Evolutionary conservation across 306 rosid genomes (phyloP).

Genomic region (Oemleria cerasiformis): DNA sequence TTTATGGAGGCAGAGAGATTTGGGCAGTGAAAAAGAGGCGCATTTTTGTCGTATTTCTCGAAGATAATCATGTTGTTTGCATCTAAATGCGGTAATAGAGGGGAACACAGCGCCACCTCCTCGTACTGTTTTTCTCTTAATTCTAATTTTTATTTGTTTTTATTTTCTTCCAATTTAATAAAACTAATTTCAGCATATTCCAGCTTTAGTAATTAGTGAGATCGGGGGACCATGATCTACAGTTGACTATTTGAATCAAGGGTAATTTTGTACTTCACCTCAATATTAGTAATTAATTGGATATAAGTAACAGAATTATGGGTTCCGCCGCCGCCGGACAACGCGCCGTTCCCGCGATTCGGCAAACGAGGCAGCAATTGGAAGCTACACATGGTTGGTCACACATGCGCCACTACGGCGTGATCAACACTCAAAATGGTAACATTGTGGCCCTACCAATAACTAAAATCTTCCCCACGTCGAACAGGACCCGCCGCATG

Average conservation of each 20-base stretch:
- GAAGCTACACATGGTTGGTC: no score
- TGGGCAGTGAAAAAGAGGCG: slow-evolving; percentile 59
- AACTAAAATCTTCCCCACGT: neutral
- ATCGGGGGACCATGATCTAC: neutral
- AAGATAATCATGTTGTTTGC: slow-evolving; percentile 39
- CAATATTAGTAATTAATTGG: neutral
- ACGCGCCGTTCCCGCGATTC: neutral
- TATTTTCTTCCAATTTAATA: neutral
- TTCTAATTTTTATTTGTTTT: slow-evolving; percentile 3
- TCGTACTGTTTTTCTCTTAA: slow-evolving; percentile 28
- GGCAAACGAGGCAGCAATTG: neutral
- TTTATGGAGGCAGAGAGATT: slow-evolving; percentile 46
- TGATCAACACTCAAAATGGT: neutral
- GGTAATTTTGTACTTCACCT: neutral
- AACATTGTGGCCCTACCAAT: neutral
- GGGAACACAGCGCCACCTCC: slow-evolving; percentile 84
- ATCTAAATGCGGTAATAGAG: slow-evolving; percentile 25
- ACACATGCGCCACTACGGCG: neutral
- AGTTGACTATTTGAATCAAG: neutral
- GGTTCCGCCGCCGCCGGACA: neutral
- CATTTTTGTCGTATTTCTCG: slow-evolving; percentile 30
- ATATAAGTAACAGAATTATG: neutral
- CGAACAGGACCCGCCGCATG: neutral
- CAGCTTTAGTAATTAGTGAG: neutral
- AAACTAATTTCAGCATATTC: neutral